These are phyloP conservation scores for Pseudocercospora pini-densiflorae DNA, from an alignment of 2,329 filamentous ascomycete species.

Conservation along the genomic window DNA sequence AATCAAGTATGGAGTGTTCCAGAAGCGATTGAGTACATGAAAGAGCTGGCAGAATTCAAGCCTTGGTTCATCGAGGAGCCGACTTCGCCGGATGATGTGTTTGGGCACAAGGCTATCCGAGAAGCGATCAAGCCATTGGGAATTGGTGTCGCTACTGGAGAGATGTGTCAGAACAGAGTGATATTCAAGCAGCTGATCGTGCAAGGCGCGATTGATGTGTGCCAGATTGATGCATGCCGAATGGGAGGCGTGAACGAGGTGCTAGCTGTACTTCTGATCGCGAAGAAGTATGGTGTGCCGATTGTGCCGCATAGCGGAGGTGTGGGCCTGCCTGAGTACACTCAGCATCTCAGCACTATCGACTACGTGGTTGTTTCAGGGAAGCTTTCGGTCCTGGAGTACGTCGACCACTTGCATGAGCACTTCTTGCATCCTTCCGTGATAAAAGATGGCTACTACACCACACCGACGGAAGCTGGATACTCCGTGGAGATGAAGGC, in stretches of 20 bases:
- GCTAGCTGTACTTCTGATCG: slow-evolving; percentile 85
- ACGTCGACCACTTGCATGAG: slow-evolving; percentile 91
- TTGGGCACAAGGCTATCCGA: slow-evolving; percentile 83
- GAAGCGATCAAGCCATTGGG: slow-evolving; percentile 75
- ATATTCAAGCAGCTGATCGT: slow-evolving; percentile 91
- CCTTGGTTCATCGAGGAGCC: slow-evolving; percentile 90
- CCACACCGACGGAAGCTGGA: slow-evolving; percentile 79
- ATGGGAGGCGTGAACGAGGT: slow-evolving; percentile 92
- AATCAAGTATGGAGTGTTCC: slow-evolving; percentile 92
- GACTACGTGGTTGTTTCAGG: slow-evolving; percentile 88
- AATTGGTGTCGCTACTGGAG: slow-evolving; percentile 86
- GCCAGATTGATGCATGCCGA: slow-evolving; percentile 88
- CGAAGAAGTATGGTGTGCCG: slow-evolving; percentile 76
- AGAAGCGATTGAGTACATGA: slow-evolving; percentile 87
- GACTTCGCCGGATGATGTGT: slow-evolving; percentile 85
- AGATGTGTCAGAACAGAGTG: slow-evolving; percentile 95
- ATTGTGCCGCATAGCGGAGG: slow-evolving; percentile 89
- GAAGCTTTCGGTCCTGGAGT: slow-evolving; percentile 78
- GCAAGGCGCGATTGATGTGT: slow-evolving; percentile 80
- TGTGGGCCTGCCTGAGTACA: slow-evolving; percentile 91
- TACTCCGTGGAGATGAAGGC: slow-evolving; percentile 95
- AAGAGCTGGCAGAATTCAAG: slow-evolving; percentile 78
- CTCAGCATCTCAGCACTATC: slow-evolving; percentile 88
- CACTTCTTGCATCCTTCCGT: slow-evolving; percentile 83
- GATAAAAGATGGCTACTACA: slow-evolving; percentile 85